Evolutionary conservation across 306 rosid genomes (phyloP).

Genomic region (Bauhinia variegata): DNA sequence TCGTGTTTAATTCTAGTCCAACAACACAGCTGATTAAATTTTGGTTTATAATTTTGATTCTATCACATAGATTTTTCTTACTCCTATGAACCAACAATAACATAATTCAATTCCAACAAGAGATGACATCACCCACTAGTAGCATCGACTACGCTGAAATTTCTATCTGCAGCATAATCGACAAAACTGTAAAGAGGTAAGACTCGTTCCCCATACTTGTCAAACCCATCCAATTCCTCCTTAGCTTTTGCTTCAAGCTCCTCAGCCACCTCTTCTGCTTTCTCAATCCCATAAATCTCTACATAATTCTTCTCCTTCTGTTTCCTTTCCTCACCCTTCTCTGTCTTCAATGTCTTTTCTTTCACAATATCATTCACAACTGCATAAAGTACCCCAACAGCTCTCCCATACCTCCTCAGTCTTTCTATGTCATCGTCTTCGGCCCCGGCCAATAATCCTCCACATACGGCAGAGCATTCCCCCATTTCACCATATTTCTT

Average conservation of each 20-base stretch:
- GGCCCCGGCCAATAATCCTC: slow-evolving; percentile 88
- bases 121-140: slow-evolving; percentile 46
- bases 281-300: slow-evolving; percentile 70
- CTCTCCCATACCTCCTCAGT: slow-evolving; percentile 84
- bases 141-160: slow-evolving; percentile 55
- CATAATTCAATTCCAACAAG: slow-evolving; percentile 8
- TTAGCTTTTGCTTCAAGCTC: slow-evolving; percentile 76
- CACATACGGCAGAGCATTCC: slow-evolving; percentile 92
- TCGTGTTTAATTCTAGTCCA: no score
- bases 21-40: no score
- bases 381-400: slow-evolving; percentile 79
- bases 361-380: slow-evolving; percentile 77
- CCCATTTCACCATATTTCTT: slow-evolving; percentile 97
- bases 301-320: slow-evolving; percentile 72
- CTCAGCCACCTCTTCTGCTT: slow-evolving; percentile 75
- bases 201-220: slow-evolving; percentile 70
- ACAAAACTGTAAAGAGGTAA: slow-evolving; percentile 88
- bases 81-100: no score
- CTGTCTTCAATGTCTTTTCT: slow-evolving; percentile 41
- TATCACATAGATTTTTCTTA: no score
- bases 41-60: no score
- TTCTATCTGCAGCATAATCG: slow-evolving; percentile 85
- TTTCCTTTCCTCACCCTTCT: slow-evolving; percentile 32
- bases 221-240: slow-evolving; percentile 79
- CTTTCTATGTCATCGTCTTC: slow-evolving; percentile 74